A percentile compares a stretch with the other conserved stretches of the same genome.
phyloP scores from a whole-genome alignment of 192 early-diverging fungal species.

The Cladochytrium replicatum region DNA sequence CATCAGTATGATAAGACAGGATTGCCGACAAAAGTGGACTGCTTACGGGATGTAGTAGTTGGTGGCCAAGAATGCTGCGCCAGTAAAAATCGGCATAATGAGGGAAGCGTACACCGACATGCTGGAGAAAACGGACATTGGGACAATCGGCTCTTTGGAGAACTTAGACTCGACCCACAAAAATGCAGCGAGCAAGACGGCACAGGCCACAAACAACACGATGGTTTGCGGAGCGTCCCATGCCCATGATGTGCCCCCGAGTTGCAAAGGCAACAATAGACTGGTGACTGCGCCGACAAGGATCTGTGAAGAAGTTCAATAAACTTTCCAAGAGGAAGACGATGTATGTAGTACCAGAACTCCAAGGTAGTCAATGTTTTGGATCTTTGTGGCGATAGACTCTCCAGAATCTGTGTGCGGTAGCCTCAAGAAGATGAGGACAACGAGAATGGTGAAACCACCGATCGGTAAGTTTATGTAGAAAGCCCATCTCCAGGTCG shows the following conservation, averaged over 20 bases:
- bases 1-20: slow-evolving; percentile 12
- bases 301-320: no score
- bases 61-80: slow-evolving; percentile 27
- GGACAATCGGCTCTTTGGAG: slow-evolving; percentile 62
- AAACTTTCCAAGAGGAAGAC: no score
- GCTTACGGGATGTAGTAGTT: slow-evolving; percentile 68
- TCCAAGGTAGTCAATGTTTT: slow-evolving; percentile 62
- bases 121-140: slow-evolving; percentile 47
- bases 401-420: slow-evolving; percentile 42
- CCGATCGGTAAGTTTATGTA: slow-evolving; percentile 83
- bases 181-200: slow-evolving; percentile 36
- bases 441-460: slow-evolving; percentile 46
- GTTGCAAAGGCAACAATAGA: slow-evolving; percentile 14
- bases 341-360: no score
- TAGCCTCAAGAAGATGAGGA: slow-evolving; percentile 48
- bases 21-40: slow-evolving; percentile 32
- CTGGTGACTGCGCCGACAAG: slow-evolving; percentile 39
- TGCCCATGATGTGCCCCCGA: slow-evolving; percentile 25
- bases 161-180: slow-evolving; percentile 51
- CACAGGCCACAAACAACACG: slow-evolving; percentile 51
- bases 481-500: slow-evolving; percentile 47
- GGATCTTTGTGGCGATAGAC: slow-evolving; percentile 43
- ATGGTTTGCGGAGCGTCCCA: slow-evolving; percentile 53
- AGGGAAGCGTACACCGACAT: slow-evolving; percentile 26
- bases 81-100: slow-evolving; percentile 26